Percentiles rank a stretch among this genome's conserved stretches.
Conservation (phyloP, 2,329 filamentous ascomycete genomes). For the Ophiosphaerella herpotricha region DNA sequence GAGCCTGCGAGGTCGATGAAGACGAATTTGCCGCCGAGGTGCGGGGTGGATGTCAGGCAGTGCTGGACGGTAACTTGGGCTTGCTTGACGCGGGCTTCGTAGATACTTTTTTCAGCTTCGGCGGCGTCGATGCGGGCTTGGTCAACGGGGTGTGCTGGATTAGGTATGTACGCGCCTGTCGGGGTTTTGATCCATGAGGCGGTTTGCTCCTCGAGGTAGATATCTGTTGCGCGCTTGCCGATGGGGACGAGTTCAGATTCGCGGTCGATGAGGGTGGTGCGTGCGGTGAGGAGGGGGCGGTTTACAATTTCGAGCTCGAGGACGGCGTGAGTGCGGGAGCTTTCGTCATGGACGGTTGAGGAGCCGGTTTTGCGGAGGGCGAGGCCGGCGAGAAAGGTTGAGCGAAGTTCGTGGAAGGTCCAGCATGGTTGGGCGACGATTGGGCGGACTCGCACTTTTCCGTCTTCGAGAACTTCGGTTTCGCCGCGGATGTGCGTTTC, state of each 20-base stretch:
- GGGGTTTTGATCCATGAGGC: constrained; percentile 32
- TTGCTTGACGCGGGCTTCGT: constrained; percentile 37
- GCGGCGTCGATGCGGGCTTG: constrained; percentile 48
- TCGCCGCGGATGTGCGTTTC: constrained; percentile 49
- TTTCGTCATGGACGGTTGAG: constrained; percentile 51
- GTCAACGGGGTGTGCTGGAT: constrained; percentile 36
- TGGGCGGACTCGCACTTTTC: constrained; percentile 50
- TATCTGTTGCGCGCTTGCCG: constrained; percentile 49
- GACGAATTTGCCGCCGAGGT: constrained; percentile 49
- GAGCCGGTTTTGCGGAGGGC: constrained; percentile 41
- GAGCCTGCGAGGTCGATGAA: constrained; percentile 55
- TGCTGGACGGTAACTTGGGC: constrained; percentile 42
- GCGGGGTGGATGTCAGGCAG: constrained; percentile 17
- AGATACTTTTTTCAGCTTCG: constrained; percentile 46
- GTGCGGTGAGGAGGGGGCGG: constrained; percentile 40
- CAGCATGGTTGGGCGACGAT: constrained; percentile 45
- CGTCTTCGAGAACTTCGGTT: constrained; percentile 48
- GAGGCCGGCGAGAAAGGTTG: constrained; percentile 36
- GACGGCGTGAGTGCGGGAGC: constrained; percentile 52
- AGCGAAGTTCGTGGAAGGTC: constrained; percentile 41
- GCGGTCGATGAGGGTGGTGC: constrained; percentile 47
- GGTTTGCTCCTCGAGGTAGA: constrained; percentile 47
- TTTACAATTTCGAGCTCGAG: constrained; percentile 52
- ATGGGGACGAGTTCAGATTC: constrained; percentile 53
- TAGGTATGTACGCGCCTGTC: constrained; percentile 42